phyloP scores from a whole-genome alignment of 495 filamentous ascomycete genomes.

The Neurospora sp. region DNA sequence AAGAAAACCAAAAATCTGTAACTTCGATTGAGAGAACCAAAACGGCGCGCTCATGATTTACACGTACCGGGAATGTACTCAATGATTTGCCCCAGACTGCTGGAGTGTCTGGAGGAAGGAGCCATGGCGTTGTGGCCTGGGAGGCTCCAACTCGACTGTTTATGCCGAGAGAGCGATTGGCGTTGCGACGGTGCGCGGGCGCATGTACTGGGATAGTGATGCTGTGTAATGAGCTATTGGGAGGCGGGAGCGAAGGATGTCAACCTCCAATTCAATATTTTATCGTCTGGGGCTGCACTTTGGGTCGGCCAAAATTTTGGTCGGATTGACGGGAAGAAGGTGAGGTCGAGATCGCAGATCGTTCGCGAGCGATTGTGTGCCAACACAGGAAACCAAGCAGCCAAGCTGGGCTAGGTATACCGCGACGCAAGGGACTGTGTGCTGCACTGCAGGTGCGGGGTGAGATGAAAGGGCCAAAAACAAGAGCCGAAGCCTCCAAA shows the following conservation, averaged over 20 bases:
- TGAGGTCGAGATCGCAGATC: not conserved
- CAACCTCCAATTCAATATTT: not conserved
- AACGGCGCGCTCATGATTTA: not conserved
- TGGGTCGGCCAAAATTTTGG: not conserved
- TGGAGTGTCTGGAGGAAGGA: conserved; percentile 30
- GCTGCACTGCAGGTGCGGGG: not conserved
- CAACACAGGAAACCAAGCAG: not conserved
- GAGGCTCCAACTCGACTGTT: not conserved
- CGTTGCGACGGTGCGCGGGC: not conserved
- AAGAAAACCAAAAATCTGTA: not conserved
- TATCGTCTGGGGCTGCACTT: not conserved
- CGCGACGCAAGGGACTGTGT: not conserved
- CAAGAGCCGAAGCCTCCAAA: not conserved
- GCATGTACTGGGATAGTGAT: not conserved
- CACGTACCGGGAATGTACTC: conserved; percentile 49
- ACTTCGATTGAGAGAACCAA: not conserved
- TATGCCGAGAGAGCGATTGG: not conserved
- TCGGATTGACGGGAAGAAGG: not conserved
- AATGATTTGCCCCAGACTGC: conserved; percentile 43
- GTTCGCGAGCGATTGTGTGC: not conserved
- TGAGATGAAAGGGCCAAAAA: not conserved
- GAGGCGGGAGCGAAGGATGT: not conserved
- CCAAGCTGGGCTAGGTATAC: not conserved
- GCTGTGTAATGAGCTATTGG: not conserved
- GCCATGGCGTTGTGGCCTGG: conserved; percentile 25